Percentiles rank a stretch among this genome's conserved stretches.
phyloP scores from a whole-genome alignment of 176 grass and related monocot species.

The Musa schizocarpa region DNA sequence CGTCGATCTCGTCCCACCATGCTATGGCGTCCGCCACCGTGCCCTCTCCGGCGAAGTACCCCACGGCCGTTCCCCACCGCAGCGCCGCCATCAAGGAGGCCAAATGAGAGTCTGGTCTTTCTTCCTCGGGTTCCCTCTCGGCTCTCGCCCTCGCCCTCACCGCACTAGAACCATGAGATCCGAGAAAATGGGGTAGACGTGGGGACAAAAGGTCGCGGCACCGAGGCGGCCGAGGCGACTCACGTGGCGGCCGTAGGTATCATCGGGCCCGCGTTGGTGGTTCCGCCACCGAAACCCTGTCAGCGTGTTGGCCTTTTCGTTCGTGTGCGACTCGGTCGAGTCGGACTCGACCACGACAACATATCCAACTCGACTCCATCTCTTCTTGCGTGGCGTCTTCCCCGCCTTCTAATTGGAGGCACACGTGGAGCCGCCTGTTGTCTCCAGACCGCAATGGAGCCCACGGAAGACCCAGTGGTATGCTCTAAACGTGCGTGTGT shows the following conservation, averaged over 20 bases:
- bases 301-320: not conserved
- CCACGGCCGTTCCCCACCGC: not conserved
- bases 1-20: conserved; percentile 69
- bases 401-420: too few species aligned
- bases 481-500: too few species aligned
- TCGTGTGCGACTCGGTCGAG: not conserved
- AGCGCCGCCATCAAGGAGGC: not conserved
- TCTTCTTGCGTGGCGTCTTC: too few species aligned
- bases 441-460: too few species aligned
- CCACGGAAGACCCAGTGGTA: too few species aligned
- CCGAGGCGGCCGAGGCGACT: not conserved
- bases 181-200: not conserved
- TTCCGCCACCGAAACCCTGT: not conserved
- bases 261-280: not conserved
- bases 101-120: too few species aligned
- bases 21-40: not conserved
- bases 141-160: not conserved
- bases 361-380: too few species aligned
- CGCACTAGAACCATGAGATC: not conserved
- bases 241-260: not conserved
- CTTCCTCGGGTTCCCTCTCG: not conserved
- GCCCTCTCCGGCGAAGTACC: not conserved
- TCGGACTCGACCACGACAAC: too few species aligned
- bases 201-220: not conserved
- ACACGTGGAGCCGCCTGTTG: too few species aligned